Conservation (phyloP, 345 rosid species). For the Sonneratia caseolaris region DNA sequence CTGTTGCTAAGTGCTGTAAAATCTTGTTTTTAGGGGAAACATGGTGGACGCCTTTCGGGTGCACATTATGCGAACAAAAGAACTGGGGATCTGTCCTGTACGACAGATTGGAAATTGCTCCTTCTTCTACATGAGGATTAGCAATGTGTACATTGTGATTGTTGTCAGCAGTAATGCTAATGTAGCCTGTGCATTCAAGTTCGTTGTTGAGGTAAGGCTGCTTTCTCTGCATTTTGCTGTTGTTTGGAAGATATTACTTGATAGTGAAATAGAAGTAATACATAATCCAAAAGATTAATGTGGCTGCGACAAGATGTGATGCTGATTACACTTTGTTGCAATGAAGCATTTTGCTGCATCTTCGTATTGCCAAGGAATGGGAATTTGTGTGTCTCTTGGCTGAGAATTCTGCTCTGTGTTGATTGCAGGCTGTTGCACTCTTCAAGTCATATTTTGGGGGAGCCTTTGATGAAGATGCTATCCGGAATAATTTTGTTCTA, state of each 20-base stretch:
- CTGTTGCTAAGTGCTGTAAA: neutral
- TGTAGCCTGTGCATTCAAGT: slow-evolving; percentile 98
- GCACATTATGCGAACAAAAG: slow-evolving; percentile 98
- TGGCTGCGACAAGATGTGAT: too few species aligned
- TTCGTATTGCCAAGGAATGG: too few species aligned
- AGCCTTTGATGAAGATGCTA: too few species aligned
- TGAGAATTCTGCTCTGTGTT: too few species aligned
- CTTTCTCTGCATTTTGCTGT: neutral
- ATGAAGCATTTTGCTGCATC: too few species aligned
- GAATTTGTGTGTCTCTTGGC: too few species aligned
- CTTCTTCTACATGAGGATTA: slow-evolving; percentile 89
- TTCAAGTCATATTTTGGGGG: too few species aligned
- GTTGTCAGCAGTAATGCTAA: slow-evolving; percentile 99
- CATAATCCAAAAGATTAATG: too few species aligned
- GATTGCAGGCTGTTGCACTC: too few species aligned
- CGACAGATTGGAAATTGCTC: slow-evolving; percentile 99
- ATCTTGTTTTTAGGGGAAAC: slow-evolving; percentile 51
- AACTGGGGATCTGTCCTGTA: slow-evolving; percentile 91
- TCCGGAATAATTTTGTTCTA: too few species aligned
- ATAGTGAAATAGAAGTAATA: neutral
- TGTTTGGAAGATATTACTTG: neutral
- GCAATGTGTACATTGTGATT: slow-evolving; percentile 95
- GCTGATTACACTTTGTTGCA: too few species aligned
- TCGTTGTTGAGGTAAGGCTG: slow-evolving; percentile 76
- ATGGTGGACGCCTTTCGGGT: slow-evolving; percentile 99